These are phyloP conservation scores for Thelephora ganbajun DNA, from an alignment of 768 basidiomycete genomes.

Conservation along the genomic window DNA sequence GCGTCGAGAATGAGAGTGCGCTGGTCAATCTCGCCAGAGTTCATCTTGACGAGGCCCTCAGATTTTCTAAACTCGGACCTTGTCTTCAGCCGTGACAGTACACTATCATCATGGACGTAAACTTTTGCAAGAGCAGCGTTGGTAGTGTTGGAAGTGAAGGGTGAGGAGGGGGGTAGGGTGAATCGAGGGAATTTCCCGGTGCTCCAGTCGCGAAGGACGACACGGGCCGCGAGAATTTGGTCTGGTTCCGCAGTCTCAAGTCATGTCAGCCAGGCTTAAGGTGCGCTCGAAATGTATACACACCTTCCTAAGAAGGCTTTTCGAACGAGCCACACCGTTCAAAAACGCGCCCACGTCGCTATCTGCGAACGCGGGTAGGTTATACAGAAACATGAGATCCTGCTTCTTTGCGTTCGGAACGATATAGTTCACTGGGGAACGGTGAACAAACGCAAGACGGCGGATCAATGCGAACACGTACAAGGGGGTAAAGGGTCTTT, in stretches of 20 bases:
- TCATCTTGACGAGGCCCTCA: conserved; percentile 34
- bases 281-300: conserved; percentile 5
- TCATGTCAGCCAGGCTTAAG: conserved; percentile 1
- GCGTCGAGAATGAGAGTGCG: conserved; percentile 27
- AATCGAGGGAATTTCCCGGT: conserved; percentile 62
- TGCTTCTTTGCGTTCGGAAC: conserved; percentile 54
- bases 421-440: conserved; percentile 44
- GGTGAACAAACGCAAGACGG: neutral
- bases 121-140: conserved; percentile 16
- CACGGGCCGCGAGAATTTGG: conserved; percentile 57
- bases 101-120: conserved; percentile 32
- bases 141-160: neutral
- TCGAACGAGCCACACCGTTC: conserved; percentile 58
- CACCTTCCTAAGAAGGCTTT: conserved; percentile 69
- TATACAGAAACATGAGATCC: conserved; percentile 85
- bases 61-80: conserved; percentile 58
- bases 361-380: conserved; percentile 60
- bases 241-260: conserved; percentile 59
- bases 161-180: conserved; percentile 33
- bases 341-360: conserved; percentile 66
- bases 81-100: conserved; percentile 33
- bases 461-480: conserved; percentile 21
- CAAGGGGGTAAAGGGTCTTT: conserved; percentile 67
- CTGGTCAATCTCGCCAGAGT: conserved; percentile 22
- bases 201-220: conserved; percentile 79